Percentiles rank a stretch among this genome's conserved stretches.
Evolutionary conservation across 2,329 filamentous ascomycete species (phyloP).

Genomic region (Karstenula rhodostoma): DNA sequence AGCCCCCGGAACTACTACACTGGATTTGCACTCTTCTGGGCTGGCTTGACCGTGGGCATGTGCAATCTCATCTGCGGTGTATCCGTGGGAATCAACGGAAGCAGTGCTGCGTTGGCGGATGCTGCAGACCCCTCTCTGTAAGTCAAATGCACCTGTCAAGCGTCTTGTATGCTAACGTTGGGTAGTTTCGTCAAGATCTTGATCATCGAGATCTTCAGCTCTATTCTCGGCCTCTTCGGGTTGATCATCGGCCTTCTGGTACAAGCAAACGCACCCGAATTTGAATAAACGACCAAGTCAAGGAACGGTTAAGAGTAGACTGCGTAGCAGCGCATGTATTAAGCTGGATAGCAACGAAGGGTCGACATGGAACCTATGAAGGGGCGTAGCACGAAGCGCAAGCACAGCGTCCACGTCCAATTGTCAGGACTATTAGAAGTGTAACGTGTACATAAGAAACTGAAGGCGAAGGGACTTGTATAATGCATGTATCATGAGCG

Average conservation of each 20-base stretch:
- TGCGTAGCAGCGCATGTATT: neutral
- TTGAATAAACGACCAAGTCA: constrained; percentile 53
- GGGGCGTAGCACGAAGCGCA: constrained; percentile 19
- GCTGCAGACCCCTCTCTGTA: constrained; percentile 90
- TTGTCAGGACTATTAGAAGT: constrained; percentile 21
- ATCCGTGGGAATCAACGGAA: constrained; percentile 97
- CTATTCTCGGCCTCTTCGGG: constrained; percentile 93
- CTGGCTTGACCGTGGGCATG: constrained; percentile 89
- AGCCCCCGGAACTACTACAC: constrained; percentile 88
- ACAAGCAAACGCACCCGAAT: constrained; percentile 81
- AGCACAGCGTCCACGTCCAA: constrained; percentile 22
- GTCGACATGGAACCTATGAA: constrained; percentile 9
- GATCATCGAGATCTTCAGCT: constrained; percentile 99
- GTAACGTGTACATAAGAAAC: constrained; percentile 43
- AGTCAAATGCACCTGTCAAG: constrained; percentile 48
- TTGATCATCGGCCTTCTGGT: constrained; percentile 93
- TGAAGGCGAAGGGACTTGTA: constrained; percentile 33
- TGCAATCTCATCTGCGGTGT: constrained; percentile 98
- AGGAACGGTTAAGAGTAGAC: neutral
- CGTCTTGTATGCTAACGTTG: constrained; percentile 15
- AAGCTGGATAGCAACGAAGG: constrained; percentile 4
- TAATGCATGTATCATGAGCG: constrained; percentile 50
- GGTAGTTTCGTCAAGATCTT: constrained; percentile 95
- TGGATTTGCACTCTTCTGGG: constrained; percentile 95
- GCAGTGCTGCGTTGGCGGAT: constrained; percentile 93